Percentiles rank a stretch among this genome's conserved stretches.
Evolutionary conservation across 495 filamentous ascomycete species (phyloP).

Genomic region (Aspergillus incahuasiensis): DNA sequence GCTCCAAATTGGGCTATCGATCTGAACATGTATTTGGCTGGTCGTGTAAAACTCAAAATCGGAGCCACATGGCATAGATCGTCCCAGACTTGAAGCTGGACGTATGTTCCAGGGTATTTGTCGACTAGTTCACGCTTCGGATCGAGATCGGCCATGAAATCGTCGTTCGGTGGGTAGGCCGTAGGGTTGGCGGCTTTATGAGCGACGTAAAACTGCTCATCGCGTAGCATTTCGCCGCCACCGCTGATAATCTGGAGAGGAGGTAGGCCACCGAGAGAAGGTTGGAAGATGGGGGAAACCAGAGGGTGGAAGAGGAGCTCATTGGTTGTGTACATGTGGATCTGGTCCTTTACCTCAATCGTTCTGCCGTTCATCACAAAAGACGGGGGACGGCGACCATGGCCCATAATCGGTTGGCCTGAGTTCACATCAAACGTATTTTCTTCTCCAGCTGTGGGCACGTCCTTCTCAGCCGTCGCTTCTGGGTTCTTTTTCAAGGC

Average conservation of each 20-base stretch:
- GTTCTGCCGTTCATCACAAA: conserved; percentile 58
- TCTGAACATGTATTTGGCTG: conserved; percentile 91
- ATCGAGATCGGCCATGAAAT: conserved; percentile 59
- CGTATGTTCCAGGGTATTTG: conserved; percentile 75
- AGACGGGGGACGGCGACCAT: neutral
- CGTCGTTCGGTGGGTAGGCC: conserved; percentile 64
- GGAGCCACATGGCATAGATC: conserved; percentile 88
- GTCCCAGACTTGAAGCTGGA: conserved; percentile 96
- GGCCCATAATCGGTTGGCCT: neutral
- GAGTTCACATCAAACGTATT: neutral
- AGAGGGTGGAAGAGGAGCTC: conserved; percentile 80
- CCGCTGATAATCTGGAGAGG: conserved; percentile 82
- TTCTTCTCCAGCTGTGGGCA: conserved; percentile 23
- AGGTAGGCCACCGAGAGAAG: conserved; percentile 81
- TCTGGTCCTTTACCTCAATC: conserved; percentile 80
- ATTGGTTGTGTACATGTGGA: conserved; percentile 92
- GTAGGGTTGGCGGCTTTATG: conserved; percentile 86
- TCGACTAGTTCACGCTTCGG: conserved; percentile 49
- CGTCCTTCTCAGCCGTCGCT: conserved; percentile 19
- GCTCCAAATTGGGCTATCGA: conserved; percentile 87
- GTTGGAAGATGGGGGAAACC: conserved; percentile 81
- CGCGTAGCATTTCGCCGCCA: conserved; percentile 80
- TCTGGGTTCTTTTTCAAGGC: conserved; percentile 31
- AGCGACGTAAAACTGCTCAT: conserved; percentile 92
- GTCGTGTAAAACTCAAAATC: conserved; percentile 85